Evolutionary conservation across 495 filamentous ascomycete species (phyloP).

Genomic region (Penicillium subrubescens): DNA sequence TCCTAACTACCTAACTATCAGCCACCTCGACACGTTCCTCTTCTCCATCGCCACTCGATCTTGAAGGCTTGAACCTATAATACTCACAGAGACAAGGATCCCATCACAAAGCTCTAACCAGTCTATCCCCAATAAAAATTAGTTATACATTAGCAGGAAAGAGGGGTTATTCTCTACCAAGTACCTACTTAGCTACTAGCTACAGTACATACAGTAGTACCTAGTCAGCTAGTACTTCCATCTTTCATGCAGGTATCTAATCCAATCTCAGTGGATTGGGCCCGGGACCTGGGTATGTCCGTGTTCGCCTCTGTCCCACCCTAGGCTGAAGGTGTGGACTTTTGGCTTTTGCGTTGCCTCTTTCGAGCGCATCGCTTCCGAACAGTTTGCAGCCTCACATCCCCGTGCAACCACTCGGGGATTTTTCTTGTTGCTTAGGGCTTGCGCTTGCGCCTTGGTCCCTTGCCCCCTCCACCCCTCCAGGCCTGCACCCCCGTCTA

Average conservation of each 20-base stretch:
- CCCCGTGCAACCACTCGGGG: constrained; percentile 29
- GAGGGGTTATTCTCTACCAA: neutral
- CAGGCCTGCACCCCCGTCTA: too few relatives aligned
- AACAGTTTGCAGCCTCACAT: constrained; percentile 22
- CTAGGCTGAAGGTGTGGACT: neutral
- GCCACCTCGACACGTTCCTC: neutral
- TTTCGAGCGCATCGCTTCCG: constrained; percentile 13
- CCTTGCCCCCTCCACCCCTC: neutral
- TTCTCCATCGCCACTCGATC: neutral
- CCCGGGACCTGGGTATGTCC: neutral
- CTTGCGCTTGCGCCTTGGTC: neutral
- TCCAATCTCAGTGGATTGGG: neutral
- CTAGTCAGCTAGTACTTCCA: too few relatives aligned
- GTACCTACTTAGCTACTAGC: neutral
- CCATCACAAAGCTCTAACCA: neutral
- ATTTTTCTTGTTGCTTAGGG: constrained; percentile 25
- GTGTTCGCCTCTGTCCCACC: constrained; percentile 19
- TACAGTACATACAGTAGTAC: neutral
- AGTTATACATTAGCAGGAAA: neutral
- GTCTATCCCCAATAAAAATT: neutral
- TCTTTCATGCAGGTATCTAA: neutral
- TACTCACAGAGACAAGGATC: neutral
- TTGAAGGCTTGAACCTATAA: neutral
- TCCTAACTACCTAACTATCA: neutral
- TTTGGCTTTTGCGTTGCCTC: constrained; percentile 11